phyloP scores from a whole-genome alignment of 2,329 filamentous ascomycete species.

The Alternaria sp. region DNA sequence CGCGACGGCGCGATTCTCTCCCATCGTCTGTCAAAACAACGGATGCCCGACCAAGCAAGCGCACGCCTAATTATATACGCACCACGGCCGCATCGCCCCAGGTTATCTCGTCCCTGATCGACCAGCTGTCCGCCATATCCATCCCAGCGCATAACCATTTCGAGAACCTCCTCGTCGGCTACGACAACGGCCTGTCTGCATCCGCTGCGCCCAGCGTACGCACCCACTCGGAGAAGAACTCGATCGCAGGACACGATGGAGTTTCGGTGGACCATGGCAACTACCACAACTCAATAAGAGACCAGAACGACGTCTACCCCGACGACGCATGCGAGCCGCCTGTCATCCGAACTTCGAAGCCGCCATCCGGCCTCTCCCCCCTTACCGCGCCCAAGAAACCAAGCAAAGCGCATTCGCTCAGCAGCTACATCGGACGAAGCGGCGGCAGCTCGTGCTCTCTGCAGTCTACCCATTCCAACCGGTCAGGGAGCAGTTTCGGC shows the following conservation, averaged over 20 bases:
- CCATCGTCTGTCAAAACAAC: conserved; percentile 29
- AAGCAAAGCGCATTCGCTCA: conserved; percentile 59
- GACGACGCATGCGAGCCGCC: conserved; percentile 72
- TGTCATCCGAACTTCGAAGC: conserved; percentile 82
- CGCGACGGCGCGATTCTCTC: conserved; percentile 43
- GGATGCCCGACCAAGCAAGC: conserved; percentile 34
- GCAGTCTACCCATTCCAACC: conserved; percentile 47
- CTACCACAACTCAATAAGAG: conserved; percentile 63
- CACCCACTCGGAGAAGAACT: conserved; percentile 35
- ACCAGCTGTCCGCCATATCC: conserved; percentile 67
- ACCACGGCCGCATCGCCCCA: conserved; percentile 66
- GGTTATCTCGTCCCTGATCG: conserved; percentile 72
- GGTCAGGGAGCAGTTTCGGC: conserved; percentile 50
- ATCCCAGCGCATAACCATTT: conserved; percentile 75
- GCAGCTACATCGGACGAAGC: conserved; percentile 64
- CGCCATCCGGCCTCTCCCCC: conserved; percentile 77
- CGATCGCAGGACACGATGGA: conserved; percentile 35
- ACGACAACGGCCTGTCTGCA: conserved; percentile 45
- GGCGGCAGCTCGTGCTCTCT: conserved; percentile 47
- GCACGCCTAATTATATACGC: conserved; percentile 49
- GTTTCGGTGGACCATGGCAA: conserved; percentile 80
- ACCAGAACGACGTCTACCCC: conserved; percentile 59
- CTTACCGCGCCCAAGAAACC: conserved; percentile 67
- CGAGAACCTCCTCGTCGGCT: conserved; percentile 59
- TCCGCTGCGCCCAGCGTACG: conserved; percentile 29